These are phyloP conservation scores for Cystofilobasidium ferigula DNA, from an alignment of 768 basidiomycete genomes.

Conservation along the genomic window DNA sequence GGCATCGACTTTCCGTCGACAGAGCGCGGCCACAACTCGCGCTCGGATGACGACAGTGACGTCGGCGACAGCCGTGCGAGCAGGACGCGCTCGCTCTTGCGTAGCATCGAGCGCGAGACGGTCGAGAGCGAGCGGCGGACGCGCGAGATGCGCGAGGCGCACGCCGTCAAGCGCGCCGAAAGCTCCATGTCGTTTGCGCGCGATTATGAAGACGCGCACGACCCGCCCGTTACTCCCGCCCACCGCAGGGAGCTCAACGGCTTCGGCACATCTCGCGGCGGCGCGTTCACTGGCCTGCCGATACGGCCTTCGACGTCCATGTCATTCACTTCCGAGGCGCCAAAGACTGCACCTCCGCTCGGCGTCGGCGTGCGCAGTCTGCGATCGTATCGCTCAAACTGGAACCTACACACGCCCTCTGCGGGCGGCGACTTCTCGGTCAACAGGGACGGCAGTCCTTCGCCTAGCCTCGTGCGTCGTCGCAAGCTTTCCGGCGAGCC, in stretches of 20 bases:
- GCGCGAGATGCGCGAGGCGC: not conserved
- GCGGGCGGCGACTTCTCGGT: too few species aligned
- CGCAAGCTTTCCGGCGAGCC: not conserved
- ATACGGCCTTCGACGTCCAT: not conserved
- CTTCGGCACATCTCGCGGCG: not conserved
- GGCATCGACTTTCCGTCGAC: not conserved
- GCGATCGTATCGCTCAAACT: not conserved
- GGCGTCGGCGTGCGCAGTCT: not conserved
- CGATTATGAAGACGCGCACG: not conserved
- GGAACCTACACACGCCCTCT: not conserved
- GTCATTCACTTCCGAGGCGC: not conserved
- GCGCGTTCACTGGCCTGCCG: not conserved
- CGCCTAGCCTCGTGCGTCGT: not conserved
- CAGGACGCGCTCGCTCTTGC: not conserved
- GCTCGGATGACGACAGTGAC: not conserved
- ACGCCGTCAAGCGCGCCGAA: constrained; percentile 9
- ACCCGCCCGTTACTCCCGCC: not conserved
- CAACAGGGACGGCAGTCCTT: not conserved
- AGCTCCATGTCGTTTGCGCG: not conserved
- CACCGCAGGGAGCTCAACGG: not conserved
- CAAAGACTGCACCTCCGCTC: not conserved
- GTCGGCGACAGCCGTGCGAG: not conserved
- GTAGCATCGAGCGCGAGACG: constrained; percentile 1
- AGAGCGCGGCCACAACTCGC: not conserved
- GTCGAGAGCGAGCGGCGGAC: not conserved